Conservation (phyloP, 2,329 filamentous ascomycete species). For the Ceratocystis eucalypticola region DNA sequence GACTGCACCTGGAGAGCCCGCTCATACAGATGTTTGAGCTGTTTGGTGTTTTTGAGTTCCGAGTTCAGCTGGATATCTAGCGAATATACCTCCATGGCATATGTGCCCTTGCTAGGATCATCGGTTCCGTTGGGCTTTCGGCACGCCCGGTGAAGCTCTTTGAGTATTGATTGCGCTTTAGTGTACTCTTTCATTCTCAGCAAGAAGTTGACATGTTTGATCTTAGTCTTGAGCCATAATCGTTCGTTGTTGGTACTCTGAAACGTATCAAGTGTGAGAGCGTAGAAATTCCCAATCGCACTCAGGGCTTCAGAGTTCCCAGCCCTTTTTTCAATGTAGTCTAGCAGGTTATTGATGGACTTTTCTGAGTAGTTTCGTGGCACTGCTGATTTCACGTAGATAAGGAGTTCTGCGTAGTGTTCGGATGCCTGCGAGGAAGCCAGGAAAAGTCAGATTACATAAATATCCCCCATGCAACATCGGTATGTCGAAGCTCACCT, state of each 20-base stretch:
- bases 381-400: slow-evolving; percentile 92
- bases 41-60: slow-evolving; percentile 93
- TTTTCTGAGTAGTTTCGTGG: slow-evolving; percentile 98
- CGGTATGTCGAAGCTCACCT: slow-evolving; percentile 37
- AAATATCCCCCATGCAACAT: background rate
- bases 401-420: slow-evolving; percentile 89
- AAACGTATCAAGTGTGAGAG: slow-evolving; percentile 82
- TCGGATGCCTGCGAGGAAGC: slow-evolving; percentile 58
- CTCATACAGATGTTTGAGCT: slow-evolving; percentile 84
- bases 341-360: slow-evolving; percentile 98
- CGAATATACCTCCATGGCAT: slow-evolving; percentile 88
- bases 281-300: slow-evolving; percentile 91
- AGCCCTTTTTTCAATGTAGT: slow-evolving; percentile 87
- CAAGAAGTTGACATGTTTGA: slow-evolving; percentile 85
- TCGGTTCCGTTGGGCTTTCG: slow-evolving; percentile 76
- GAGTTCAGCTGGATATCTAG: slow-evolving; percentile 98
- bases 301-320: slow-evolving; percentile 55
- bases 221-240: slow-evolving; percentile 94
- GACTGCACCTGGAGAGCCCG: slow-evolving; percentile 83
- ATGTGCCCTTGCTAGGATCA: slow-evolving; percentile 91
- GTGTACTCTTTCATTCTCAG: slow-evolving; percentile 82
- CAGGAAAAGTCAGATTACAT: background rate
- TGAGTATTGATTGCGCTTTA: slow-evolving; percentile 66
- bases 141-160: slow-evolving; percentile 79
- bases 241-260: slow-evolving; percentile 96